Evolutionary conservation across 352 stramenopile genomes (phyloP), one percentile per base, ranked within the genome.

Genomic region (Phytopythium oedochilum): DNA sequence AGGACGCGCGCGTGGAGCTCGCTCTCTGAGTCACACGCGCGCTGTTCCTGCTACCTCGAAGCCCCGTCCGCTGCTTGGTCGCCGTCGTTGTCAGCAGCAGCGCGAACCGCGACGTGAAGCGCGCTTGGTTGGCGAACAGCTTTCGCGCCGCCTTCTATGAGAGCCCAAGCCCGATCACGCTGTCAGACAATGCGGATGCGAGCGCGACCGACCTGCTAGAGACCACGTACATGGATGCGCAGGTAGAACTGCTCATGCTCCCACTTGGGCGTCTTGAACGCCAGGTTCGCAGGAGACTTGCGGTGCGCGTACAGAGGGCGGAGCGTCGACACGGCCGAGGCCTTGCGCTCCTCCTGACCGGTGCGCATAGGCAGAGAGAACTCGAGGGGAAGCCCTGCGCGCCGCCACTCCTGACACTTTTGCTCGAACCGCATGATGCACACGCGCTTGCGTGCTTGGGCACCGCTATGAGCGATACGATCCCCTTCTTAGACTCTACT

Each of bases 351-450:
- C 7, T 17, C 23, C 26, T 62, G 42, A 44, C 61, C 22, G 6
- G 53, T 63, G 22, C 75, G 70, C 54, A 25, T 70, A n/a, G 66
- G 69, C 9, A 83, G 38, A 8, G 69, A 78, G 20, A 79, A 73
- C 43, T 81, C 71, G 26, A 83, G 63, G 5, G 71, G 57, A 2
- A 75, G 29, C 0, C 70, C 76, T 8, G 53, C 61, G 22, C 52
- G 62, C 5, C 67, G 61, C 18, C 64, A 57, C 46, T 66, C 54
- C 35, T 83, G 71, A 28, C 71, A 80, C 15, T 74, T 80, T 2
- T 52, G 55, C 48, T 88, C 74, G 57, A 88, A 88, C 25, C 39
- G 64, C 11, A 82, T 61, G 42, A 81, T 83, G 31, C 69, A 59
- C 2, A 75, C 72, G 5, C 72, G 70, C 39, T 88, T 72, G 0